These are phyloP conservation scores for Citrus reticulata DNA, from an alignment of 345 rosid genomes.

Conservation along the genomic window DNA sequence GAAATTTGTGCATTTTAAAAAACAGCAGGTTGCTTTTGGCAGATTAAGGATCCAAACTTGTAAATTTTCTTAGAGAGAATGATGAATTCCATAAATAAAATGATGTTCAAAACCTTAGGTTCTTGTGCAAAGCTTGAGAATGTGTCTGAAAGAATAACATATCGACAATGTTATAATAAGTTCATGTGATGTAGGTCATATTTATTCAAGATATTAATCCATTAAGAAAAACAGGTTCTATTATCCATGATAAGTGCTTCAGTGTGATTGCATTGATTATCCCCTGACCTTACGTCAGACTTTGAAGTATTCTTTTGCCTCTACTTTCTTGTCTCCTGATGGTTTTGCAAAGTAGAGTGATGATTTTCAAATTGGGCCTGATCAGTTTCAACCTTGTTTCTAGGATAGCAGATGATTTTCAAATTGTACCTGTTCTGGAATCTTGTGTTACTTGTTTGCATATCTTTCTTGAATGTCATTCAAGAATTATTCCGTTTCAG, in stretches of 20 bases:
- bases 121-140: not conserved
- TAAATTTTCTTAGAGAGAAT: not conserved
- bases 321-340: not conserved
- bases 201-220: not conserved
- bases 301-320: not conserved
- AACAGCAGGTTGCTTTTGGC: not conserved
- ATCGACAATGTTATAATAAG: not conserved
- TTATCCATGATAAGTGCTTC: not conserved
- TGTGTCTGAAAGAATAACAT: not conserved
- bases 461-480: not conserved
- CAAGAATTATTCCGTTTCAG: constrained; percentile 35
- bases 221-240: not conserved
- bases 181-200: not conserved
- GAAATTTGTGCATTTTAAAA: not conserved
- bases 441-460: not conserved
- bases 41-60: not conserved
- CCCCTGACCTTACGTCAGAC: not conserved
- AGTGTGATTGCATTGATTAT: not conserved
- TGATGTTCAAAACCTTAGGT: not conserved
- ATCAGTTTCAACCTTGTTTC: no score
- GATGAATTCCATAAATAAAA: not conserved
- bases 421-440: not conserved
- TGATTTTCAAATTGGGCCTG: no score
- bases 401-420: no score
- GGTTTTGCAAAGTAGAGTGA: not conserved